Conservation (phyloP, 345 rosid genomes). For the Mallotus nudiflorus region DNA sequence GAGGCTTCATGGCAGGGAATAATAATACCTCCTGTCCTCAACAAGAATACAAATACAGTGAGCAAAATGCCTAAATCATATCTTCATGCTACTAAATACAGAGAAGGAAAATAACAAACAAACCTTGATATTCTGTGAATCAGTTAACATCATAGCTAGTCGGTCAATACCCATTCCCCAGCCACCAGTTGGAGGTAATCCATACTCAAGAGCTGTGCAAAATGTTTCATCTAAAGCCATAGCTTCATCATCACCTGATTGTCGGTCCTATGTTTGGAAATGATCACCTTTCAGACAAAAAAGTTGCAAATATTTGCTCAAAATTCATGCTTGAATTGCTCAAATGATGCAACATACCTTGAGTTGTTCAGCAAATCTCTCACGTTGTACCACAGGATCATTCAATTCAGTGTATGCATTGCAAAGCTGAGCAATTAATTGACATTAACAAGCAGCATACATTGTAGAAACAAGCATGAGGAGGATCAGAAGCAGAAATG, state of each 20-base stretch:
- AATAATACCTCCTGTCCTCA: conserved; percentile 83
- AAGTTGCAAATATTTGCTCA: background rate
- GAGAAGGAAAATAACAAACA: background rate
- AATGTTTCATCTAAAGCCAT: conserved; percentile 96
- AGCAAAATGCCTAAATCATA: background rate
- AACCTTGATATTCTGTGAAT: conserved; percentile 96
- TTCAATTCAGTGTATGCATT: conserved; percentile 97
- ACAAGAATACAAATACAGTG: conserved; percentile 11
- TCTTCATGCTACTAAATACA: too few species aligned
- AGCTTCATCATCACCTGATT: conserved; percentile 97
- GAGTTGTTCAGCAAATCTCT: conserved; percentile 89
- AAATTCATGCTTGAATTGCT: background rate
- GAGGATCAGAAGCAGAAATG: background rate
- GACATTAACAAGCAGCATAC: conserved; percentile 7
- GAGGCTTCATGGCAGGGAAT: conserved; percentile 99
- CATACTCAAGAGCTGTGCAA: conserved; percentile 82
- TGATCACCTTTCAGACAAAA: background rate
- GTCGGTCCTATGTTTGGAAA: conserved; percentile 56
- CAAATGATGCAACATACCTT: conserved; percentile 48
- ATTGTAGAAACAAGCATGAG: too few species aligned
- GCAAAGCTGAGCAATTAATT: conserved; percentile 52
- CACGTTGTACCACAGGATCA: conserved; percentile 94
- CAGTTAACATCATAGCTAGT: conserved; percentile 82
- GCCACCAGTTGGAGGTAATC: conserved; percentile 94
- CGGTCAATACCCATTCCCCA: conserved; percentile 97